Base-by-base conservation (phyloP, 306 rosid species). In the Gastrolobium villosum region DNA sequence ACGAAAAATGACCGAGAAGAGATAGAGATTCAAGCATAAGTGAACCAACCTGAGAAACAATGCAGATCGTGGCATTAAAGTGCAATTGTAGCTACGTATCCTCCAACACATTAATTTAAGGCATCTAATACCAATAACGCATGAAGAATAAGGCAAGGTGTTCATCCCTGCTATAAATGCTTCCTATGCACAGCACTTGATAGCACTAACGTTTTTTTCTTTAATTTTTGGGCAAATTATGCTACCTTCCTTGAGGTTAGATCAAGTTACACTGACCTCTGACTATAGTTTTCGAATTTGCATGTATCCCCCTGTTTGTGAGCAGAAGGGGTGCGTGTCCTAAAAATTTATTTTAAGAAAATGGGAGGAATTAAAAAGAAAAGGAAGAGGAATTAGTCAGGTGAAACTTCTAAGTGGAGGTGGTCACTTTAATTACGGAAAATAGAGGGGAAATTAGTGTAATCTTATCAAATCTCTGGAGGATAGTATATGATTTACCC, bases 1-100 rank as follows among this genome's bases (percentile, higher is more conserved):
- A 77, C 11, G 99, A 91, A 91, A 95, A 91, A 86, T 95, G 96
- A 65, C 93, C 91, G 49, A 95, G 94, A 79, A 95, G 96, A 30
- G 88, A 91, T 39, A 95, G 76, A 31, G 98, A 86, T 74, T 95
- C 99, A 44, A 95, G 94, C 72, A 91, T 87, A 75, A 95, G 97
- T 62, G 86, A 83, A 61, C 97, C 98, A 81, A 89, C 88, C 99
- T 95, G 84, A 78, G 73, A 76, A 76, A 60, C 76, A 86, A 30
- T 28, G 65, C 81, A 70, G 71, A 74, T 60, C 10, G 4, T 15
- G 4, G 75, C 64, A 66, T 72, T 81, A n/a, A 60, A 66, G 63
- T 20, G 26, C 61, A 57, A 72, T 31, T 28, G 50, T 30, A 45
- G 56, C 65, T 43, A 41, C 14, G 34, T 36, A 43, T 57, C 20